Evolutionary conservation across 345 rosid genomes (phyloP), one percentile per base, ranked within the genome.

Genomic region (Citrus sp.): DNA sequence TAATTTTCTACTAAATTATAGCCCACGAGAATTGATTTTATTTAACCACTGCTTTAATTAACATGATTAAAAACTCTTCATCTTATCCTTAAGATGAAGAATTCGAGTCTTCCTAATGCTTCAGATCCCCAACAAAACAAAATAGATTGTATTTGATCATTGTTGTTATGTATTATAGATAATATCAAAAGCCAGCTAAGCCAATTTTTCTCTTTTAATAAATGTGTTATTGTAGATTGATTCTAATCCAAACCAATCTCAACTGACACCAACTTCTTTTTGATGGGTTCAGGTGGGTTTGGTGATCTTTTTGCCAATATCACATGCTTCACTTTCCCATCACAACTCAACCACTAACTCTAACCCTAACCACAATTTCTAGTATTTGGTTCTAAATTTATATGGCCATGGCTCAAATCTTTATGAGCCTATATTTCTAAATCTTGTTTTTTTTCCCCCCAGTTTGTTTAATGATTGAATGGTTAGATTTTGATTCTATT

Each of bases 201-300:
- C 70, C 42, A 25, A 12, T 9, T 24, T 49, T 18, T 69, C 32
- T 4, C 58, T 19, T 79, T 61, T 73, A 18, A 77, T 76, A 66
- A 74, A 42, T 62, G 32, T 55, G 7, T 13, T 24, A 14, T 32
- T 62, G 21, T 24, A 35, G 78, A 9, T 66, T 68, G 86, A 78
- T 84, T 84, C 81, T 58, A 34, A 63, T 75, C 69, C 80, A 80
- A 14, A 76, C 80, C 76, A 78, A 85, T 19, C 82, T 34, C 77
- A 86, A 78, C 84, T 56, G 83, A 81, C 78, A 49, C 81, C 87
- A 85, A 79, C 84, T 70, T 86, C 79, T 37, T 30, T 59, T 51
- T 34, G 54, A 37, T 19, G 34, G 55, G 64, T 72, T 71, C 30
- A 66, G 74, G 62, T 80, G 85, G 79, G 59, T 86, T 85, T 77